Evolutionary conservation across 192 early-diverging fungal genomes (phyloP).

Genomic region (Coemansia sp.): DNA sequence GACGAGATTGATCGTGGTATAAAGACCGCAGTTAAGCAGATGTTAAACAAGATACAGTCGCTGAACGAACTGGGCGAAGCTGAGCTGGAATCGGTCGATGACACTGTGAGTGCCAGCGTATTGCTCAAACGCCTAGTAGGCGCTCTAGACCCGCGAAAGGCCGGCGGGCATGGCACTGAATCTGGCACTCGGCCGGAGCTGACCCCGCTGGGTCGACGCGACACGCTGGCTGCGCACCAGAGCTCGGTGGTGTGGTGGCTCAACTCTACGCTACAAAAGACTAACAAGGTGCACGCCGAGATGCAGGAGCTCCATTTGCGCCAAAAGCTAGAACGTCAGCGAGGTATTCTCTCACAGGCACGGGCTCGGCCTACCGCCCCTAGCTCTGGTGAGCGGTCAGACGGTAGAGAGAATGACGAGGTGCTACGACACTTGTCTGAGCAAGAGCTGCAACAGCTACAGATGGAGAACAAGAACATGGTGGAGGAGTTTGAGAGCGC

Average conservation of each 20-base stretch:
- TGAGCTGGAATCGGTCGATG: constrained; percentile 32
- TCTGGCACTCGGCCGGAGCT: neutral
- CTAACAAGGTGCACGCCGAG: constrained; percentile 68
- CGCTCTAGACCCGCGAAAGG: constrained; percentile 47
- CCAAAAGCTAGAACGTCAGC: constrained; percentile 69
- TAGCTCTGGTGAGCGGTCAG: neutral
- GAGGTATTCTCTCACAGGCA: constrained; percentile 22
- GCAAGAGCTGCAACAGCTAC: constrained; percentile 62
- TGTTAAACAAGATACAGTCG: constrained; percentile 61
- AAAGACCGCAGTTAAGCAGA: constrained; percentile 59
- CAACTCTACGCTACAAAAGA: constrained; percentile 64
- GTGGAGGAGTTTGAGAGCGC: constrained; percentile 70
- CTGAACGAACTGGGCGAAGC: constrained; percentile 57
- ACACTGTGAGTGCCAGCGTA: constrained; percentile 22
- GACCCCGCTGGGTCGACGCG: constrained; percentile 41
- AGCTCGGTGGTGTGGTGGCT: constrained; percentile 69
- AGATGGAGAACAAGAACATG: constrained; percentile 68
- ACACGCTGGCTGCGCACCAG: constrained; percentile 64
- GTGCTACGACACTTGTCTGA: constrained; percentile 58
- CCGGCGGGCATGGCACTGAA: neutral
- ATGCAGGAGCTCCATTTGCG: constrained; percentile 69
- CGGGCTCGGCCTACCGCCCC: neutral
- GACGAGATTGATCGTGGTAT: constrained; percentile 70
- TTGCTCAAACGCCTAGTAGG: constrained; percentile 50
- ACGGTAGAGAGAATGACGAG: constrained; percentile 45